Evolutionary conservation across 2,329 filamentous ascomycete genomes (phyloP).

Genomic region (Capronia americana): DNA sequence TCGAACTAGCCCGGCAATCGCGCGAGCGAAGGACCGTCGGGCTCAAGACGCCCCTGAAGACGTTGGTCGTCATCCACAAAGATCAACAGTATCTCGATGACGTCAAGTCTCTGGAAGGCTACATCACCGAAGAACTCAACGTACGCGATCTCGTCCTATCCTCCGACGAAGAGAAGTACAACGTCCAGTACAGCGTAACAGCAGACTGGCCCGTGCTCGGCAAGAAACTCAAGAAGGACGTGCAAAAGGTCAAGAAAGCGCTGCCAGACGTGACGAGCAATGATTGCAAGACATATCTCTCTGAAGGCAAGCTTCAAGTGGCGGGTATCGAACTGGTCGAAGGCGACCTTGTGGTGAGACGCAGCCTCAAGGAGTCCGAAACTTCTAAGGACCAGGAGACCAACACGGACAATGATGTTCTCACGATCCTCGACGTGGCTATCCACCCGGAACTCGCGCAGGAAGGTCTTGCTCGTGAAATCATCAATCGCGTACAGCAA

Average conservation of each 20-base stretch:
- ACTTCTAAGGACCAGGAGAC: slow-evolving; percentile 78
- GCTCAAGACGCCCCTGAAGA: slow-evolving; percentile 89
- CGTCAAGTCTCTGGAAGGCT: slow-evolving; percentile 81
- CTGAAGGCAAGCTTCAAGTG: slow-evolving; percentile 75
- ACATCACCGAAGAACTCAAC: slow-evolving; percentile 91
- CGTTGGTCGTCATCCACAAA: slow-evolving; percentile 84
- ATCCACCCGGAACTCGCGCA: slow-evolving; percentile 84
- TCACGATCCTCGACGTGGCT: slow-evolving; percentile 85
- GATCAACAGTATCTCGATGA: slow-evolving; percentile 85
- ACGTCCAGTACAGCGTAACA: slow-evolving; percentile 85
- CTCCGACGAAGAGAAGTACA: slow-evolving; percentile 86
- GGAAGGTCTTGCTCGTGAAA: slow-evolving; percentile 87
- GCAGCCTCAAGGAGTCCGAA: slow-evolving; percentile 75
- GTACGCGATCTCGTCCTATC: slow-evolving; percentile 83
- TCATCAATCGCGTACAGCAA: slow-evolving; percentile 90
- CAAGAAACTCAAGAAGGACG: slow-evolving; percentile 97
- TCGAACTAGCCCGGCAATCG: slow-evolving; percentile 85
- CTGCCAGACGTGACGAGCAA: slow-evolving; percentile 78
- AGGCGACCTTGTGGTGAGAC: slow-evolving; percentile 82
- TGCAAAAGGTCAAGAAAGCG: slow-evolving; percentile 87
- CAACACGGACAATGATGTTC: slow-evolving; percentile 86
- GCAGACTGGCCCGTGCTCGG: slow-evolving; percentile 94
- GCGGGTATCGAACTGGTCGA: slow-evolving; percentile 83
- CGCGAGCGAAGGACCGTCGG: slow-evolving; percentile 84
- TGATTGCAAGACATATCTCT: slow-evolving; percentile 79